Conservation (phyloP, 202 grass and related monocot genomes). For the Cymbopogon flexuosus region DNA sequence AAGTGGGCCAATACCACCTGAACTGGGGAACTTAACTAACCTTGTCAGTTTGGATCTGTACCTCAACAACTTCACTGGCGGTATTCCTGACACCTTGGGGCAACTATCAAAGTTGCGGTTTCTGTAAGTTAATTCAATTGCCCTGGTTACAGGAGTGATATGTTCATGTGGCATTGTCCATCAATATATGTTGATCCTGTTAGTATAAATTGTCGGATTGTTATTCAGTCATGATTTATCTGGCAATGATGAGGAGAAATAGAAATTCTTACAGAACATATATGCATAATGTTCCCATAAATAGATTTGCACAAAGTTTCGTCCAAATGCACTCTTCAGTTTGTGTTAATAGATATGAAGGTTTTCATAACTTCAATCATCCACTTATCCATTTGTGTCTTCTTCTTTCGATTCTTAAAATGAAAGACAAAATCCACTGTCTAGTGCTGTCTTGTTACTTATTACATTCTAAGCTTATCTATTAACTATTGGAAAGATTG, state of each 20-base stretch:
- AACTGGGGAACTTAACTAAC: slow-evolving; percentile 84
- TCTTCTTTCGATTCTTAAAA: slow-evolving; percentile 1
- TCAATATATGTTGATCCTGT: not conserved
- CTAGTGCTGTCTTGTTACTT: not conserved
- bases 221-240: not conserved
- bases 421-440: not conserved
- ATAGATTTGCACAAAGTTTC: not conserved
- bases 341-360: slow-evolving; percentile 11
- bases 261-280: not conserved
- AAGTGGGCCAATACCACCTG: slow-evolving; percentile 67
- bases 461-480: not conserved
- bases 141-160: not conserved
- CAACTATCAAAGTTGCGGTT: slow-evolving; percentile 74
- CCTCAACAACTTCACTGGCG: slow-evolving; percentile 57
- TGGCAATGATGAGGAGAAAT: not conserved
- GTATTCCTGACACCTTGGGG: slow-evolving; percentile 66
- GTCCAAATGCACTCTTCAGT: not conserved
- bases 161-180: not conserved
- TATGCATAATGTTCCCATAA: not conserved
- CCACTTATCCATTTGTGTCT: not conserved
- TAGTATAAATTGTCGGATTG: not conserved
- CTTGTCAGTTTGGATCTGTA: slow-evolving; percentile 94
- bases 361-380: not conserved
- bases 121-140: slow-evolving; percentile 59
- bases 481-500: slow-evolving; percentile 26